Evolutionary conservation across 2,329 filamentous ascomycete species (phyloP).

Genomic region (Colletotrichum echinochloae): DNA sequence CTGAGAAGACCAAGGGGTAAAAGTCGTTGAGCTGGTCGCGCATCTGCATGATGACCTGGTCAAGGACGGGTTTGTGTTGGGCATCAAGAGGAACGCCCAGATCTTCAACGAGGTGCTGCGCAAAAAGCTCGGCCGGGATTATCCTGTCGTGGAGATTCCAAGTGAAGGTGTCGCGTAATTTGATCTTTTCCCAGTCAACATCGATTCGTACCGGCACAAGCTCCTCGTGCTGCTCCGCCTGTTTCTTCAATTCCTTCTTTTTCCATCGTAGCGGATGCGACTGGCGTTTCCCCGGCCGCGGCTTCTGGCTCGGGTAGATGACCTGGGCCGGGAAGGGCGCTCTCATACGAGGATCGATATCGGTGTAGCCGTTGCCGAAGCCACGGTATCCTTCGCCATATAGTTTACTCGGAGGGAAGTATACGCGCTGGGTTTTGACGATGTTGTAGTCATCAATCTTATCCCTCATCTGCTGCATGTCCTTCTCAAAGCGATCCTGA

Average conservation of each 20-base stretch:
- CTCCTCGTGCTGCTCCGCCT: constrained; percentile 92
- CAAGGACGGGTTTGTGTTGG: constrained; percentile 71
- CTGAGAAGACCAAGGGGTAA: constrained; percentile 89
- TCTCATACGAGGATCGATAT: constrained; percentile 52
- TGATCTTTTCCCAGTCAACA: constrained; percentile 95
- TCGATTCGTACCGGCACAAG: constrained; percentile 92
- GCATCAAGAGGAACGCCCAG: constrained; percentile 75
- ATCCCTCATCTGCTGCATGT: constrained; percentile 72
- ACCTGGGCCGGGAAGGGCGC: constrained; percentile 53
- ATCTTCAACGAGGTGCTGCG: constrained; percentile 91
- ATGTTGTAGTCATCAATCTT: constrained; percentile 78
- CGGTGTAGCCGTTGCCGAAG: constrained; percentile 89
- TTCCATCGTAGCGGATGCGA: constrained; percentile 79
- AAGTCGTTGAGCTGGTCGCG: constrained; percentile 93
- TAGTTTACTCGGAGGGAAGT: constrained; percentile 67
- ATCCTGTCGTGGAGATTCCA: constrained; percentile 97
- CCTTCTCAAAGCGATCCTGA: constrained; percentile 65
- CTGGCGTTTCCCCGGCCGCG: constrained; percentile 80
- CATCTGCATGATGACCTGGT: constrained; percentile 75
- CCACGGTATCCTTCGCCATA: constrained; percentile 86
- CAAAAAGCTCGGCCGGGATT: constrained; percentile 83
- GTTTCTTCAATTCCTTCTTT: constrained; percentile 83
- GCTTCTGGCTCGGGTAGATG: constrained; percentile 83
- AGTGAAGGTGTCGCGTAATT: constrained; percentile 95
- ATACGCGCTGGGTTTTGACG: constrained; percentile 65